Evolutionary conservation across 768 basidiomycete genomes (phyloP), one percentile per base, ranked within the genome.

Genomic region (Lepiota venenata): DNA sequence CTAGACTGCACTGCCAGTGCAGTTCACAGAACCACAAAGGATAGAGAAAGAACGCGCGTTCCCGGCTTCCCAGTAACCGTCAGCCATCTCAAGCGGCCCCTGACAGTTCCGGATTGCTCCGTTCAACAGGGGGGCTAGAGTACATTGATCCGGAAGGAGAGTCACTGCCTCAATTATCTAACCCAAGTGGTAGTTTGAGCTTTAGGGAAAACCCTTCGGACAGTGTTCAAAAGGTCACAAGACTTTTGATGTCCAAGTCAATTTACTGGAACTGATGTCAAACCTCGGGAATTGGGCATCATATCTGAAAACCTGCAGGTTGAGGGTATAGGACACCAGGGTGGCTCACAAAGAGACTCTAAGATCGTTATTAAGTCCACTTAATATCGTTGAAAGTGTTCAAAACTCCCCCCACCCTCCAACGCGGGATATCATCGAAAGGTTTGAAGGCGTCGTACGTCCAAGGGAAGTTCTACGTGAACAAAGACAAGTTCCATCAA

Each of bases 401-500:
- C 77, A 76, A 44, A 74, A 69, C 1, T 52, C 72, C 0, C 74
- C 82, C 37, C 83, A 89, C 53, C 88, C 90, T 0, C 79, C 81
- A 14, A 63, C 85, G 1, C 80, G 83, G 9, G 78, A 78, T 49
- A 87, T 90, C 41, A 69, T 91, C 27, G 69, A 74, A 11, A 80
- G 75, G 11, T 84, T 90, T 57, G 82, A 86, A 40, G 88, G 87
- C 20, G 74, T 83, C 2, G 72, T 89, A 2, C 75, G 76, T 15
- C 79, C 85, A 0, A 86, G 87, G 25, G 87, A 91, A 66, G 88
- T 91, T 88, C 71, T 88, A 73, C 77, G 91, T 84, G 60, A 61
- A 87, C 81, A 20, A 20, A 35, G 35, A 20, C 41, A 8, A 83
- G 86, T 15, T 1, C 10, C 32, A 3, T 76, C 78, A 5, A 18